Evolutionary conservation across 805 yeast genomes (phyloP), one percentile per base, ranked within the genome.

Genomic region (Monosporozyma servazzii): DNA sequence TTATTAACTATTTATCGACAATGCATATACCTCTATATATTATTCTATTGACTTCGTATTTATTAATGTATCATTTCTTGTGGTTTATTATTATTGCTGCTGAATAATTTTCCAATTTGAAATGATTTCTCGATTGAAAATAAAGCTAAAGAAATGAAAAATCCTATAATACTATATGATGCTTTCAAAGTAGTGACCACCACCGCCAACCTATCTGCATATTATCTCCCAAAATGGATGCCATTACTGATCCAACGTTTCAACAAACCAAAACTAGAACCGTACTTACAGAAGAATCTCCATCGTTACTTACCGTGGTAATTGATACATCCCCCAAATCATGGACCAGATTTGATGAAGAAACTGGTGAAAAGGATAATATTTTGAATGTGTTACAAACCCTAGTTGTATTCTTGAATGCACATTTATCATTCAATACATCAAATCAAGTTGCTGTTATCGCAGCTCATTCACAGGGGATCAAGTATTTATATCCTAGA

Each of bases 371-470:
- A 53, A 51, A 69, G 45, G 62, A 76, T n/a, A 62, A 80, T 43
- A 66, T 88, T 21, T 74, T 77, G 54, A 80, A 81, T 43, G 80
- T 84, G 7, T 66, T 85, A 6, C 77, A 84, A 55, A 73, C 90
- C 2, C 62, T 90, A 8, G 67, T 88, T 31, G 88, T 93, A 23
- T 82, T 85, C 60, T 66, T 90, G 48, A 93, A 93, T 66, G 89
- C 95, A 1, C 99, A 93, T 66, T 65, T 93, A 46, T 83, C 98
- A 0, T 74, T 88, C 48, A 87, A 87, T 66, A 86, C 86, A 58
- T 80, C 89, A 37, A 93, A 93, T 65, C 79, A 79, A 61, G 95
- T 91, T 9, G 85, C 93, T 2, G 79, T 91, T 15, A 78, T 90
- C 40, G 85, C 88, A 1, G 83, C 88, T 20, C 85, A 88, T 56